Conservation (phyloP, 2,329 filamentous ascomycete genomes). For the Paracorniculantispora psalliotae region DNA sequence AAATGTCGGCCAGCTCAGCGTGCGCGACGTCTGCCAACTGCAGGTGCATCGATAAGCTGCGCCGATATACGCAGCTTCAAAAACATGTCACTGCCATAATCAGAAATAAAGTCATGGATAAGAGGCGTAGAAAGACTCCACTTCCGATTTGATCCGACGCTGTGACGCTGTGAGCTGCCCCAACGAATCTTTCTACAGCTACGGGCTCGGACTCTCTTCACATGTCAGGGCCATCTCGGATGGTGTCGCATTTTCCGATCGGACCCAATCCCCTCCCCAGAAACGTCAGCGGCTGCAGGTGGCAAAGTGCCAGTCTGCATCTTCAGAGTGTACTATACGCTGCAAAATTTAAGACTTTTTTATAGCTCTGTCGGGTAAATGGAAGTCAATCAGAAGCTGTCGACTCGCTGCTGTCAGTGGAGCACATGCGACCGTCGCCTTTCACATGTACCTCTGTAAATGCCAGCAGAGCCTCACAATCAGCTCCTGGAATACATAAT, state of each 20-base stretch:
- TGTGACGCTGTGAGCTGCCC: not conserved
- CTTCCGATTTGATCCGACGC: slow-evolving; percentile 9
- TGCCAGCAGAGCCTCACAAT: too few species aligned
- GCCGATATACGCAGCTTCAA: too few species aligned
- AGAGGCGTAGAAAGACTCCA: not conserved
- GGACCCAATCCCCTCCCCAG: not conserved
- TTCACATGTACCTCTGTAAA: too few species aligned
- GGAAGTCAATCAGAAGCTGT: not conserved
- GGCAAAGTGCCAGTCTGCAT: not conserved
- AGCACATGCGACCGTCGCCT: too few species aligned
- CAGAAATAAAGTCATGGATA: not conserved
- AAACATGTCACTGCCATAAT: too few species aligned
- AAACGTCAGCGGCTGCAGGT: not conserved
- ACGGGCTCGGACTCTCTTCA: not conserved
- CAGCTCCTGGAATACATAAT: not conserved
- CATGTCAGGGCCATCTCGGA: not conserved
- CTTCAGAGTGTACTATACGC: too few species aligned
- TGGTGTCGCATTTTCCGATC: not conserved
- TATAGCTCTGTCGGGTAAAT: not conserved
- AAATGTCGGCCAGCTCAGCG: not conserved
- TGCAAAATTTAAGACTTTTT: not conserved
- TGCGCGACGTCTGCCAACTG: not conserved
- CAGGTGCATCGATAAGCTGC: not conserved
- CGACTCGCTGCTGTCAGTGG: too few species aligned
- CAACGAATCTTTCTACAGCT: not conserved